Conservation (phyloP, 176 grass and related monocot species). For the Eleusine coracana region DNA sequence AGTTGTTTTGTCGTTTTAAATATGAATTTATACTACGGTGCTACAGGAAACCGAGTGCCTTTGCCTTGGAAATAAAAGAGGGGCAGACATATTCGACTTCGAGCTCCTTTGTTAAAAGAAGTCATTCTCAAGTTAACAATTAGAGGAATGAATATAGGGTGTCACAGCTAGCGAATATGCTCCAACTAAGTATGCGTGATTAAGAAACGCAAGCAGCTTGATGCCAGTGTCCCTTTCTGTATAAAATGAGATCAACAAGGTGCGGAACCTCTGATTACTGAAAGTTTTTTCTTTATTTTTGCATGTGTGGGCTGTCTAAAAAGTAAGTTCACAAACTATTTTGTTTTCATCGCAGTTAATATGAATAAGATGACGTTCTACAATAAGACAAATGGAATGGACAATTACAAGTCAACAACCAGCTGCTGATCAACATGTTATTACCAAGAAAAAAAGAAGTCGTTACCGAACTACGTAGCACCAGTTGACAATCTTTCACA, state of each 20-base stretch:
- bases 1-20: constrained; percentile 30
- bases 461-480: constrained; percentile 8
- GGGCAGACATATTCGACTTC: constrained; percentile 37
- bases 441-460: neutral
- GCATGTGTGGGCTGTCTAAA: neutral
- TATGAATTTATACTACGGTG: constrained; percentile 11
- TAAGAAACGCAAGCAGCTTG: constrained; percentile 48
- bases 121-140: constrained; percentile 36
- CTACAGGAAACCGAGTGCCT: constrained; percentile 34
- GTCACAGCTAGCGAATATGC: constrained; percentile 61
- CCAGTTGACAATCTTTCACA: constrained; percentile 15
- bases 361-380: constrained; percentile 2
- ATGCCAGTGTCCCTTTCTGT: constrained; percentile 47
- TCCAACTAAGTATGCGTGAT: constrained; percentile 48
- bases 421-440: neutral
- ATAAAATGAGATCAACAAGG: constrained; percentile 42
- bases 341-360: neutral
- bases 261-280: constrained; percentile 20
- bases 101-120: constrained; percentile 14
- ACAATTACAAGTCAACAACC: neutral
- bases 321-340: neutral
- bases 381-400: neutral
- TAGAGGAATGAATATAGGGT: constrained; percentile 46
- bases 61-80: constrained; percentile 38
- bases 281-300: constrained; percentile 41